These are phyloP conservation scores for Colletotrichum theobromicola DNA, from an alignment of 2,329 filamentous ascomycete genomes.

Conservation along the genomic window DNA sequence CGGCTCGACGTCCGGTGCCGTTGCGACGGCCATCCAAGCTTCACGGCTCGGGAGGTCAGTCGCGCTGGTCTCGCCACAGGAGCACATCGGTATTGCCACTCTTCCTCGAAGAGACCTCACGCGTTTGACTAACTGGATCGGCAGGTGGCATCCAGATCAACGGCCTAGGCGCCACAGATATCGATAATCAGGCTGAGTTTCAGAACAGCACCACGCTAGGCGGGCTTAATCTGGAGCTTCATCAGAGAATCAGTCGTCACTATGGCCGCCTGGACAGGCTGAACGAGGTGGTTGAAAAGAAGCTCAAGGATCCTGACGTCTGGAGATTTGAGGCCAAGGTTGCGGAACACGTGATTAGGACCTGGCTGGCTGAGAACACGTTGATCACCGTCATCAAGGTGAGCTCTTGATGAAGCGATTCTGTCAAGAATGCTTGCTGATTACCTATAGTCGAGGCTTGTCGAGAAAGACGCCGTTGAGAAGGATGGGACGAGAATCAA, in stretches of 20 bases:
- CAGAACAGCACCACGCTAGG: neutral
- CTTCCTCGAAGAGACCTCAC: neutral
- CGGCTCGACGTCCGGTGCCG: neutral
- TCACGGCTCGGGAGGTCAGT: neutral
- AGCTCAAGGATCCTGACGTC: conserved; percentile 18
- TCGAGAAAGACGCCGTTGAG: neutral
- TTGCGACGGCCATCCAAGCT: neutral
- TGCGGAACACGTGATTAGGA: conserved; percentile 22
- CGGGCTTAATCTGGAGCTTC: conserved; percentile 24
- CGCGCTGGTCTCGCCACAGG: neutral
- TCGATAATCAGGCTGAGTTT: neutral
- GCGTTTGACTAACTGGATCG: fast-evolving
- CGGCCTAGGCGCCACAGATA: neutral
- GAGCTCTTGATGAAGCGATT: neutral
- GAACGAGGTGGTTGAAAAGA: conserved; percentile 17
- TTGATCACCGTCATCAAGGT: conserved; percentile 5
- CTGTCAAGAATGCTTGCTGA: neutral
- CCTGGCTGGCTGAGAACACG: conserved; percentile 19
- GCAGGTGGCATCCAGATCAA: neutral
- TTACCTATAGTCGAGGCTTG: neutral
- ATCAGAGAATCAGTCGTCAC: conserved; percentile 22
- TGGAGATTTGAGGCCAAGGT: conserved; percentile 27
- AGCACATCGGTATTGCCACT: neutral
- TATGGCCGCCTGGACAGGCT: conserved; percentile 19
- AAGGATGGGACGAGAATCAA: conserved; percentile 1